These are phyloP conservation scores for Colletotrichum siamense DNA, from an alignment of 2,329 filamentous ascomycete genomes.

Conservation along the genomic window DNA sequence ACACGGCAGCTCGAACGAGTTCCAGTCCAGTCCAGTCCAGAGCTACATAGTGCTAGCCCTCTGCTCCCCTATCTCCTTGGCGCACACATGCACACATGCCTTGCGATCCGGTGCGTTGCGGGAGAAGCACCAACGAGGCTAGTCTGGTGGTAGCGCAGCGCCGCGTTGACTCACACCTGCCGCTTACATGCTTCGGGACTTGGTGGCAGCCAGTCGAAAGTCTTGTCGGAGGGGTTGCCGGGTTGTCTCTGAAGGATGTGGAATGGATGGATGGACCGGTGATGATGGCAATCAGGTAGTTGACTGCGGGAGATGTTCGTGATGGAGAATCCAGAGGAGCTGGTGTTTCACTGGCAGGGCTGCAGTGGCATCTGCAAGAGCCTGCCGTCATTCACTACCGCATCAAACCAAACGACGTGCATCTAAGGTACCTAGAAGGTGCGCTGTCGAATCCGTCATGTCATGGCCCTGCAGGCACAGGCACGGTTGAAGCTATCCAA, in stretches of 20 bases:
- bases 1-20: background rate
- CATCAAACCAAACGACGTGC: background rate
- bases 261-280: background rate
- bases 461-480: background rate
- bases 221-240: background rate
- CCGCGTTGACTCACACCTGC: slow-evolving; percentile 10
- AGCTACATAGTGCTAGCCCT: background rate
- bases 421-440: background rate
- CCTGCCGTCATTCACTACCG: background rate
- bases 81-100: background rate
- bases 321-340: background rate
- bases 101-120: background rate
- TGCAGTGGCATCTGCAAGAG: background rate
- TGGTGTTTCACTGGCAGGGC: background rate
- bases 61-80: background rate
- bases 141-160: slow-evolving; percentile 3
- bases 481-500: background rate
- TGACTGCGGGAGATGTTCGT: background rate
- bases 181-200: slow-evolving; percentile 3
- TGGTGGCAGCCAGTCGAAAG: background rate
- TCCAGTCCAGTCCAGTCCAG: background rate
- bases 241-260: background rate
- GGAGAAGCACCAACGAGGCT: background rate
- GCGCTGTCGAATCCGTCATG: background rate
- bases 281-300: background rate